Evolutionary conservation across 1,284 basidiomycete genomes (phyloP).

Genomic region (Vanrija pseudolonga): DNA sequence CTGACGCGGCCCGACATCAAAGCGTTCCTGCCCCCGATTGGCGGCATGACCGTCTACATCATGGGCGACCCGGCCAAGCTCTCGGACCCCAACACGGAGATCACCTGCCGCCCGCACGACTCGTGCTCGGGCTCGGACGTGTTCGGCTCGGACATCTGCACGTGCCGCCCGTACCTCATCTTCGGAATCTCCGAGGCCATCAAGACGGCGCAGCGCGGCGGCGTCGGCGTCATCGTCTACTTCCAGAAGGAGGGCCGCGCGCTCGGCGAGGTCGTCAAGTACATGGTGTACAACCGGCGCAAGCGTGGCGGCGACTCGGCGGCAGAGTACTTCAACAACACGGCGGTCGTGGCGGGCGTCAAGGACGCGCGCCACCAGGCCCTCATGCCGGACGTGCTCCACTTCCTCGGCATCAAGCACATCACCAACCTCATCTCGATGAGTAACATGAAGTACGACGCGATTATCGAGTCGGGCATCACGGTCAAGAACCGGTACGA

Average conservation of each 20-base stretch:
- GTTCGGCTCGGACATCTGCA: slow-evolving; percentile 76
- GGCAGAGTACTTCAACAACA: slow-evolving; percentile 89
- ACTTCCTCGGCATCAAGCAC: slow-evolving; percentile 88
- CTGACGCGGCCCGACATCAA: slow-evolving; percentile 94
- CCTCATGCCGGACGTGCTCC: slow-evolving; percentile 91
- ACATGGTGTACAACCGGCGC: slow-evolving; percentile 89
- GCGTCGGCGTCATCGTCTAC: slow-evolving; percentile 88
- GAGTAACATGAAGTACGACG: slow-evolving; percentile 83
- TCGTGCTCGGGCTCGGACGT: slow-evolving; percentile 64
- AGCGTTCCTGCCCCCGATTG: slow-evolving; percentile 91
- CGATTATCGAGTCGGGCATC: slow-evolving; percentile 84
- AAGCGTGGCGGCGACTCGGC: slow-evolving; percentile 91
- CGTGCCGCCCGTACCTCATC: slow-evolving; percentile 83
- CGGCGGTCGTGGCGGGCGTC: slow-evolving; percentile 88
- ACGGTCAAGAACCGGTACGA: slow-evolving; percentile 78
- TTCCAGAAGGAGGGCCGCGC: slow-evolving; percentile 85
- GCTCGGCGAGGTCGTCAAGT: slow-evolving; percentile 72
- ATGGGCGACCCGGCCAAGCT: slow-evolving; percentile 79
- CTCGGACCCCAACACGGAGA: slow-evolving; percentile 72
- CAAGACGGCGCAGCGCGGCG: slow-evolving; percentile 77
- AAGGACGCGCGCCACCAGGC: slow-evolving; percentile 96
- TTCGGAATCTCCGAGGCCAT: slow-evolving; percentile 94
- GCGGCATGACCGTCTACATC: slow-evolving; percentile 87
- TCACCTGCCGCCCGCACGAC: slow-evolving; percentile 90
- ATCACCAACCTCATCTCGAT: slow-evolving; percentile 88